Percentiles rank a stretch among this genome's conserved stretches.
Evolutionary conservation across 805 yeast genomes (phyloP).

Genomic region (Ascoidea tarda): DNA sequence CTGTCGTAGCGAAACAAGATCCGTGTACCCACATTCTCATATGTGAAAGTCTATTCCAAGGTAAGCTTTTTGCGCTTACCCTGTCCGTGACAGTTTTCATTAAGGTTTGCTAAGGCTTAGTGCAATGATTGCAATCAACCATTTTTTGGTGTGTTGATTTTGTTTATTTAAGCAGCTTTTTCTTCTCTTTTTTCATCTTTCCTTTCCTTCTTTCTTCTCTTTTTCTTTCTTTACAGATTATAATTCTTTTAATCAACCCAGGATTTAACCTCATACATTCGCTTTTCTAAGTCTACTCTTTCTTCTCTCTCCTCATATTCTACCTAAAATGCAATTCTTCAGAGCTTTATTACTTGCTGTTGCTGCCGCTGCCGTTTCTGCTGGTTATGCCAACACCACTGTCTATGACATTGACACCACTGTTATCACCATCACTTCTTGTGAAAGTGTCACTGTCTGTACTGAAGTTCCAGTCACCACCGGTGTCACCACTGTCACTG

Average conservation of each 20-base stretch:
- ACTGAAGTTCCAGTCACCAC: conserved; percentile 13
- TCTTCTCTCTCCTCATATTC: no score
- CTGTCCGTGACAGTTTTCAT: no score
- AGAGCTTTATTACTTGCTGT: neutral
- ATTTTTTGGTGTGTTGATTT: no score
- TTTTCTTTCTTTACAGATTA: conserved; percentile 10
- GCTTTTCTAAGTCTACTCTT: neutral
- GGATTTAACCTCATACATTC: conserved; percentile 10
- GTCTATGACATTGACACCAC: conserved; percentile 9
- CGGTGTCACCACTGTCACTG: conserved; percentile 15
- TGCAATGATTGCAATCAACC: no score
- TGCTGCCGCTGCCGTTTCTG: neutral
- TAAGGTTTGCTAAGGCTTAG: no score
- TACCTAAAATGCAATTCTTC: neutral
- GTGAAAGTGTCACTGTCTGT: conserved; percentile 12
- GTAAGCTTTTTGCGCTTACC: no score
- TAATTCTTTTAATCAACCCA: conserved; percentile 11
- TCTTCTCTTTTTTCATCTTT: conserved; percentile 1
- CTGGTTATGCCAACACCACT: neutral
- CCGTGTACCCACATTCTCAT: no score
- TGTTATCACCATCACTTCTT: conserved; percentile 12
- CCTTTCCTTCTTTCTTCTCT: conserved; percentile 10
- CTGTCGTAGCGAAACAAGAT: neutral
- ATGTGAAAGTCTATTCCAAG: no score
- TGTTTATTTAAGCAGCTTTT: neutral